These are phyloP conservation scores for Solanum paucissectum DNA, from an alignment of 257 asterid species.

Conservation along the genomic window DNA sequence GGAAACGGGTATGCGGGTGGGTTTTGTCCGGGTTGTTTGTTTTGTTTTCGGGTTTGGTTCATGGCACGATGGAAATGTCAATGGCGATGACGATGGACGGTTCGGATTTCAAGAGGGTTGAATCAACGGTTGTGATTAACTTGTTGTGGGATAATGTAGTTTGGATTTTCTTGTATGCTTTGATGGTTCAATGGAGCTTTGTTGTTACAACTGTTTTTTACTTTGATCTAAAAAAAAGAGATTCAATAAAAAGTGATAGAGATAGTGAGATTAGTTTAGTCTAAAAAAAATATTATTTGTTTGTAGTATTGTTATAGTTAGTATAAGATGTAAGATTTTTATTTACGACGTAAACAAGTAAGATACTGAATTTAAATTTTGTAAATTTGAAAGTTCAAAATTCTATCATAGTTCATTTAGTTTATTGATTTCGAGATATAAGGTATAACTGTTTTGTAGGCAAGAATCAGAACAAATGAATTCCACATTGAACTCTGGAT, in stretches of 20 bases:
- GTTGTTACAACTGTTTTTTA: background rate
- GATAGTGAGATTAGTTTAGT: background rate
- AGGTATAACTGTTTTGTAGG: rapidly evolving
- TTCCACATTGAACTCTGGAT: background rate
- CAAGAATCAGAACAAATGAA: background rate
- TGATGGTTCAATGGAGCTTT: background rate
- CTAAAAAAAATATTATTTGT: background rate
- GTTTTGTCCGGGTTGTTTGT: background rate
- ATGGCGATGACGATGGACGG: background rate
- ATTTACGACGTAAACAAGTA: background rate
- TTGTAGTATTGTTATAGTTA: background rate
- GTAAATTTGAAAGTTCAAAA: background rate
- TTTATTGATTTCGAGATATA: background rate
- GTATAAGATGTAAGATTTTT: background rate
- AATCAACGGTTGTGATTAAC: background rate
- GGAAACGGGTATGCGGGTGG: background rate
- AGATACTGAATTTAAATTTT: background rate
- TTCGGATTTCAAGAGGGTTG: background rate
- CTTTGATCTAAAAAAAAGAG: background rate
- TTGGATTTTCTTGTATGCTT: background rate
- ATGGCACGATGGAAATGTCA: background rate
- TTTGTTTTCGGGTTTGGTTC: background rate
- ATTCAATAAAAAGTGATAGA: background rate
- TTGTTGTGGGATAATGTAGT: background rate
- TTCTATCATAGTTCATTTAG: background rate